Percentiles rank a stretch among this genome's conserved stretches.
phyloP scores from a whole-genome alignment of 345 rosid genomes.

The Clarkia xantiana region DNA sequence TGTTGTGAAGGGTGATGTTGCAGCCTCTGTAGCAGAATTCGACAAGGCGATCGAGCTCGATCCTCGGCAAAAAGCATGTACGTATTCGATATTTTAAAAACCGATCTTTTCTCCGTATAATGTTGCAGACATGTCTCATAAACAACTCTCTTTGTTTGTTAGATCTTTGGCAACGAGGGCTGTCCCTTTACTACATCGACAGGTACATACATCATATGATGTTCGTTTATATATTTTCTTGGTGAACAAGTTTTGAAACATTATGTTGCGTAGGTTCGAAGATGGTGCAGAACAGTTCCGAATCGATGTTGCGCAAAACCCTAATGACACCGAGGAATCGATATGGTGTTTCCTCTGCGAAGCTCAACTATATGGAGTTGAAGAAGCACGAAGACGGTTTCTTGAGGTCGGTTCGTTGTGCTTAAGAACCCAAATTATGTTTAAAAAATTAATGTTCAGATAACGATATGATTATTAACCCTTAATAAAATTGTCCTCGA shows the following conservation, averaged over 20 bases:
- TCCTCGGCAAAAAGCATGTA: conserved; percentile 75
- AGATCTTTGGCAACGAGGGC: conserved; percentile 53
- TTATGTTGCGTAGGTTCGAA: conserved; percentile 38
- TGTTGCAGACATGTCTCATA: not conserved
- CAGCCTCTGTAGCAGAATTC: conserved; percentile 57
- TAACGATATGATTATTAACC: too few relatives aligned
- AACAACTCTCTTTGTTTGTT: not conserved
- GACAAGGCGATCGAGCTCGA: conserved; percentile 70
- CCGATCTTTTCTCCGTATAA: not conserved
- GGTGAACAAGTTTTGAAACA: not conserved
- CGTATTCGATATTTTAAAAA: conserved; percentile 11
- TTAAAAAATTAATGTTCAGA: too few relatives aligned
- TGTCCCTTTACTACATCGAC: conserved; percentile 42
- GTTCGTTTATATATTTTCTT: too few relatives aligned
- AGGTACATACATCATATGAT: conserved; percentile 17
- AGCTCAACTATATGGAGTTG: conserved; percentile 50
- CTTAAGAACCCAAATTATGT: too few relatives aligned
- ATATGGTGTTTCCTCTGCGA: conserved; percentile 91
- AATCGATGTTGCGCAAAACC: conserved; percentile 80
- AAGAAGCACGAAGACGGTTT: conserved; percentile 46
- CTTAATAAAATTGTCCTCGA: not conserved
- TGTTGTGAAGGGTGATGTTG: conserved; percentile 53
- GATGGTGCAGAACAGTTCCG: conserved; percentile 87
- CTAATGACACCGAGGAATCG: conserved; percentile 88
- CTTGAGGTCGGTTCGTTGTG: conserved; percentile 28